A percentile compares a stretch with the other conserved stretches of the same genome.
Conservation (phyloP, 768 basidiomycete genomes). For the Hebeloma cylindrosporum region DNA sequence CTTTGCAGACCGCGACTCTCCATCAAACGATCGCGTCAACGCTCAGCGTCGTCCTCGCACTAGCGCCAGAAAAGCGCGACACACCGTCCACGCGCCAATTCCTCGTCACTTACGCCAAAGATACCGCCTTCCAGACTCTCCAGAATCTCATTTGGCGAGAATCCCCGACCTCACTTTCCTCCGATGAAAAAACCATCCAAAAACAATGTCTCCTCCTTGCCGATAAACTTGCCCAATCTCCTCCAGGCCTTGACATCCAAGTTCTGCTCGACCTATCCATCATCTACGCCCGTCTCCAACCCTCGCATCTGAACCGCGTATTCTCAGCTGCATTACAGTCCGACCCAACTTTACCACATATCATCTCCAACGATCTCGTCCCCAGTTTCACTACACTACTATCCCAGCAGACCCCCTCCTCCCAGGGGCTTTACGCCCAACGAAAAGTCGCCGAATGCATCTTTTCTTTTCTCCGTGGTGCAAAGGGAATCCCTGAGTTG, state of each 20-base stretch:
- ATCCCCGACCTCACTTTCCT: conserved; percentile 22
- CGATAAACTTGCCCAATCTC: conserved; percentile 43
- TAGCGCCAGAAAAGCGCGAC: conserved; percentile 50
- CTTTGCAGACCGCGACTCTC: conserved; percentile 52
- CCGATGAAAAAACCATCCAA: conserved; percentile 46
- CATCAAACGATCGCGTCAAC: conserved; percentile 46
- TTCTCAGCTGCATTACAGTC: conserved; percentile 40
- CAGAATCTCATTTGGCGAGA: conserved; percentile 63
- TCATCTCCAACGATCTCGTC: conserved; percentile 46
- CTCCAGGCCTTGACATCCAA: conserved; percentile 44
- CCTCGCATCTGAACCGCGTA: conserved; percentile 44
- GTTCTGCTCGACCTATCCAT: conserved; percentile 65
- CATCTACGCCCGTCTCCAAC: conserved; percentile 47
- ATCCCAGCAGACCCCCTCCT: conserved; percentile 33
- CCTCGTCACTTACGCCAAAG: conserved; percentile 56
- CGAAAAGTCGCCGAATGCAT: conserved; percentile 65
- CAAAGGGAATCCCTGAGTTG: conserved; percentile 43
- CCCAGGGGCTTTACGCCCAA: conserved; percentile 58
- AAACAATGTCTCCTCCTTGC: conserved; percentile 55
- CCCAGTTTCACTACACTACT: conserved; percentile 58
- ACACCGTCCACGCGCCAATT: conserved; percentile 46
- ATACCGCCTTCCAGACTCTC: conserved; percentile 52
- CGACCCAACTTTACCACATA: conserved; percentile 31
- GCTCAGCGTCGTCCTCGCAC: conserved; percentile 45
- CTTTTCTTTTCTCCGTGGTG: conserved; percentile 50